Percentiles rank a stretch among this genome's conserved stretches.
These are phyloP conservation scores for Fusarium pseudocircinatum DNA, from an alignment of 2,329 filamentous ascomycete genomes.

Conservation along the genomic window DNA sequence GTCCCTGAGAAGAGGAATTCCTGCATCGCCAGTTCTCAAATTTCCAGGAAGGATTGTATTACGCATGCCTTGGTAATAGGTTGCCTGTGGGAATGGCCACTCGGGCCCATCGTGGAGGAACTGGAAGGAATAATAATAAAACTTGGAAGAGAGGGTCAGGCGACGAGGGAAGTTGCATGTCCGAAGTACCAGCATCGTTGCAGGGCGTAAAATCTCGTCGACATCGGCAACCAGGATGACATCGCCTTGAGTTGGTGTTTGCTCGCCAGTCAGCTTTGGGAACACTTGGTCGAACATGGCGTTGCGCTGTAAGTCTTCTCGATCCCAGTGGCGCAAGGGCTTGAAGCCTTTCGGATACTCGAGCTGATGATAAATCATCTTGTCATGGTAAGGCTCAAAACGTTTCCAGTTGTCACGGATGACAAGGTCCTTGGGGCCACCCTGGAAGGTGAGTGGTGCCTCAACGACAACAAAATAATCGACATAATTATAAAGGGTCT, in stretches of 20 bases:
- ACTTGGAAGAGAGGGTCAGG: conserved; percentile 60
- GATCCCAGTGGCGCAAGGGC: conserved; percentile 56
- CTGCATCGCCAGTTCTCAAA: conserved; percentile 60
- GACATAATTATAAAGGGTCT: conserved; percentile 65
- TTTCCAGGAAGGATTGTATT: conserved; percentile 63
- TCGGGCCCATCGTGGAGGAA: conserved; percentile 53
- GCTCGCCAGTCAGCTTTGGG: conserved; percentile 54
- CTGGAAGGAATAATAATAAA: conserved; percentile 69
- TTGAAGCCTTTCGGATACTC: conserved; percentile 55
- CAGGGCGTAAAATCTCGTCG: conserved; percentile 67
- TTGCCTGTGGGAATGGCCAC: conserved; percentile 70
- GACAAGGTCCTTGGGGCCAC: conserved; percentile 62
- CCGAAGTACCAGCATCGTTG: conserved; percentile 58
- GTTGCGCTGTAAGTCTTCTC: conserved; percentile 64
- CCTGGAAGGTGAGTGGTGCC: conserved; percentile 66
- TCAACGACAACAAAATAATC: conserved; percentile 75
- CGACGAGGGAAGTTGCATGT: conserved; percentile 63
- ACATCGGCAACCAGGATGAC: conserved; percentile 69
- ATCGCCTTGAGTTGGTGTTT: conserved; percentile 59
- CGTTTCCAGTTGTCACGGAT: conserved; percentile 62
- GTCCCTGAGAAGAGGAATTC: conserved; percentile 50
- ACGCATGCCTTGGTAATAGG: conserved; percentile 55
- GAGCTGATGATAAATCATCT: conserved; percentile 69
- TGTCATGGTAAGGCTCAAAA: conserved; percentile 63
- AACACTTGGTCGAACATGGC: conserved; percentile 68